Evolutionary conservation across 2,329 filamentous ascomycete species (phyloP).

Genomic region (Coniosporium tulheliwenetii): DNA sequence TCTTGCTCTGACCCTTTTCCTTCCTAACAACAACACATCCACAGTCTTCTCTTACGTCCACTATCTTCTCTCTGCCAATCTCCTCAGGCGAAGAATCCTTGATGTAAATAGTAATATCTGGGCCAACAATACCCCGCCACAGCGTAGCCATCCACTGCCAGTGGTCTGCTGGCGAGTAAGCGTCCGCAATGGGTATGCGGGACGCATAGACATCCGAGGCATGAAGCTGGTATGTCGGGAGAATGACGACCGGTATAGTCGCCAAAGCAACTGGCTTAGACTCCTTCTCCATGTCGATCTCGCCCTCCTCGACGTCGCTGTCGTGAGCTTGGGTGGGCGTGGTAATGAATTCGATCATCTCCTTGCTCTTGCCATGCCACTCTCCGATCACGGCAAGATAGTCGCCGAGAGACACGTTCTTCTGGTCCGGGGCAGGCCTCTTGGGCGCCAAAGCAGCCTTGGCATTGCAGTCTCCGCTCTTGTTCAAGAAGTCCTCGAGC

Average conservation of each 20-base stretch:
- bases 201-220: conserved; percentile 62
- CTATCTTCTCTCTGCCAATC: conserved; percentile 2
- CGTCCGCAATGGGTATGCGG: conserved; percentile 57
- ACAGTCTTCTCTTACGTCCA: conserved; percentile 18
- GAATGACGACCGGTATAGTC: conserved; percentile 52
- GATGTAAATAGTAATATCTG: conserved; percentile 64
- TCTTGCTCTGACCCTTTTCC: conserved; percentile 9
- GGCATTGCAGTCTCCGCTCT: conserved; percentile 35
- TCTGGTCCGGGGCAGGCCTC: conserved; percentile 18
- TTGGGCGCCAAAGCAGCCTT: conserved; percentile 33
- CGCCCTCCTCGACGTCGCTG: neutral
- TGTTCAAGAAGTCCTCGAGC: conserved; percentile 38
- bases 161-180: conserved; percentile 72
- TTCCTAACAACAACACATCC: conserved; percentile 21
- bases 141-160: conserved; percentile 96
- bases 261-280: conserved; percentile 1
- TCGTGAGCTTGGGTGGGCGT: conserved; percentile 6
- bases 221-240: conserved; percentile 68
- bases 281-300: conserved; percentile 3
- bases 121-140: conserved; percentile 73
- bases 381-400: conserved; percentile 53
- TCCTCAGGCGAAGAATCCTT: conserved; percentile 21
- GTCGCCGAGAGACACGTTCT: conserved; percentile 22
- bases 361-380: conserved; percentile 62
- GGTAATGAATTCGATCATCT: conserved; percentile 48